phyloP scores from a whole-genome alignment of 1,284 basidiomycete species.

The Hemileia vastatrix region DNA sequence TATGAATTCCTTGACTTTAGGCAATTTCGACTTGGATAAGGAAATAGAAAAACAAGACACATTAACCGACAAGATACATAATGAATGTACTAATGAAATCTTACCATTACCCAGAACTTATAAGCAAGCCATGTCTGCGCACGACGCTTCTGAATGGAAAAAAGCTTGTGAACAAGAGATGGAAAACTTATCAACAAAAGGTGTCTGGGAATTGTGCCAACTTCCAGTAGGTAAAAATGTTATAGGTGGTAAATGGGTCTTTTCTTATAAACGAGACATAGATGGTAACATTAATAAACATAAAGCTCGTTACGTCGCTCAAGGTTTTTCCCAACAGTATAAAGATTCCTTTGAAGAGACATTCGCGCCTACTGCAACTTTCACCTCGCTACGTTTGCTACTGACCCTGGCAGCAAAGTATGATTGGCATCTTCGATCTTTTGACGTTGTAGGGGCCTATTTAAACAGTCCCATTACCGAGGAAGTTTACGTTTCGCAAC shows the following conservation, averaged over 20 bases:
- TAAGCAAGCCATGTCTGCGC: not conserved
- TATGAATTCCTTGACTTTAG: too few species aligned
- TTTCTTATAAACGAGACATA: not conserved
- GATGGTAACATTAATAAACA: not conserved
- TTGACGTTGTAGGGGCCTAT: constrained; percentile 8
- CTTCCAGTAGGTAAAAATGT: not conserved
- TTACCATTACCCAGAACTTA: not conserved
- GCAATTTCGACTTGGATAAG: too few species aligned
- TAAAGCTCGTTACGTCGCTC: constrained; percentile 3
- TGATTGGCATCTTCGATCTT: not conserved
- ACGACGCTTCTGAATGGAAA: not conserved
- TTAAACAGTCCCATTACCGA: constrained; percentile 6
- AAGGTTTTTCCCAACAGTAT: not conserved
- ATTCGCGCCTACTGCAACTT: not conserved
- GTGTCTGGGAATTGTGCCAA: not conserved
- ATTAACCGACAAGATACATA: too few species aligned
- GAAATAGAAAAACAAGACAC: too few species aligned
- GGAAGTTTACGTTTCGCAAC: not conserved
- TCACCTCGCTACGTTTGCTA: not conserved
- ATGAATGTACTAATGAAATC: too few species aligned
- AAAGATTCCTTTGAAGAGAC: not conserved
- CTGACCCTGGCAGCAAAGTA: not conserved
- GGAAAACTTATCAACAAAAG: not conserved
- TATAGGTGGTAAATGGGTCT: not conserved
- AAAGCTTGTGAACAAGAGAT: not conserved